Evolutionary conservation across 805 yeast genomes (phyloP), one percentile per base, ranked within the genome.

Genomic region (Candida anglica): DNA sequence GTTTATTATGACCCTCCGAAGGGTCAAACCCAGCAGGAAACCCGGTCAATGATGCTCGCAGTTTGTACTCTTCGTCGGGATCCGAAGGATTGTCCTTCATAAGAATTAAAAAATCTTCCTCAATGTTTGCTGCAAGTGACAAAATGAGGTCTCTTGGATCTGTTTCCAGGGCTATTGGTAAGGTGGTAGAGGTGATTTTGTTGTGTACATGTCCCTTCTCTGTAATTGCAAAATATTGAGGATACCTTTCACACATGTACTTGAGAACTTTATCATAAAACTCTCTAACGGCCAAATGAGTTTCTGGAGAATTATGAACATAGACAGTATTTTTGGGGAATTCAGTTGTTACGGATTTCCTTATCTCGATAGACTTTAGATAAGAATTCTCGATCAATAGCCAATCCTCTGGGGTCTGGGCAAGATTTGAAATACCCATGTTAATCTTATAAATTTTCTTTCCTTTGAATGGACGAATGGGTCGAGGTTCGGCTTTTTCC

Each of bases 1-100:
- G 77, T 44, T 65, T 56, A 46, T 77, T 62, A 41, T 74, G 66
- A 41, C 74, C 70, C 7, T 50, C 57, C 4, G 66, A 55, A 4
- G 91, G 89, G 47, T 77, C 77, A 54, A 84, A 84, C 2, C 91
- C 91, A 1, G 81, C 76, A 1, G 91, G 86, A 44, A 80, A 81
- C 6, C 79, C 77, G 16, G 79, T 70, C 3, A 72, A 59, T 6
- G 78, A 75, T 0, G 77, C 79, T 33, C 80, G 63, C 27, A 79
- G 52, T 18, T 70, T 61, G 49, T 81, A 83, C 45, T 81, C 88
- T 36, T 73, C 75, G 13, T 69, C 67, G 22, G 53, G 54, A 17
- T 58, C 56, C 3, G 30, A 23, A 0, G 66, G 66, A 23, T 60
- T 41, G 19, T 64, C 67, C 35, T 68, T 69, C 5, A 73, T 48